phyloP scores from a whole-genome alignment of 2,329 filamentous ascomycete species.

The Colletotrichum brevisporum region DNA sequence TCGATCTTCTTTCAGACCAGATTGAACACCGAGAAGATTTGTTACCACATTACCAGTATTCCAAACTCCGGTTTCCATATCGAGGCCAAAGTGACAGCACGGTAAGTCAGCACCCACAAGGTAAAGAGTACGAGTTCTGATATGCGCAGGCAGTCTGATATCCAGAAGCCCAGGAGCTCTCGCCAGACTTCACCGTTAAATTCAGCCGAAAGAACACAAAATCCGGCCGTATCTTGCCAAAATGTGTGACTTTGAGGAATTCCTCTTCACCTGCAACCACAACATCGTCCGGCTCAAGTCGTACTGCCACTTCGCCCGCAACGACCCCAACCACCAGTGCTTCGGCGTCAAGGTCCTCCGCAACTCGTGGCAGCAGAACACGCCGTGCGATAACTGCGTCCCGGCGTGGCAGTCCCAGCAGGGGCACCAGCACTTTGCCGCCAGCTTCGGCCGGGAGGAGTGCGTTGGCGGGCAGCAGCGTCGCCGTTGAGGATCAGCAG shows the following conservation, averaged over 20 bases:
- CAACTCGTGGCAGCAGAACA: conserved; percentile 69
- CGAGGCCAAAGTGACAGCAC: too few species aligned
- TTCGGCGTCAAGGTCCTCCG: conserved; percentile 76
- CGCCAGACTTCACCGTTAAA: background rate
- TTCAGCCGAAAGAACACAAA: background rate
- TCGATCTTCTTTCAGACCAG: too few species aligned
- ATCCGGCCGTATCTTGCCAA: conserved; percentile 41
- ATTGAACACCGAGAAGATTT: too few species aligned
- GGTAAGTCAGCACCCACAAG: too few species aligned
- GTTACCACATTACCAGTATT: too few species aligned
- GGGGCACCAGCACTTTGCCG: conserved; percentile 18
- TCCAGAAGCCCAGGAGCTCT: background rate
- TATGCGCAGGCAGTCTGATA: background rate
- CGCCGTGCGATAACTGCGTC: conserved; percentile 66
- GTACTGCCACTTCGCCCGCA: conserved; percentile 82
- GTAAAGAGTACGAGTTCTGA: too few species aligned
- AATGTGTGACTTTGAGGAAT: conserved; percentile 82
- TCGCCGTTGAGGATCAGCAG: conserved; percentile 16
- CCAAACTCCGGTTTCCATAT: too few species aligned
- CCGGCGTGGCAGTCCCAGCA: conserved; percentile 39
- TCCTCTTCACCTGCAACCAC: conserved; percentile 77
- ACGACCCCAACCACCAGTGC: conserved; percentile 79
- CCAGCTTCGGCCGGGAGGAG: conserved; percentile 19
- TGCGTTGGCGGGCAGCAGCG: conserved; percentile 13
- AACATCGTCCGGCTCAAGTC: conserved; percentile 71